phyloP scores from a whole-genome alignment of 1,284 basidiomycete genomes.

The Cryptococcus sp. region DNA sequence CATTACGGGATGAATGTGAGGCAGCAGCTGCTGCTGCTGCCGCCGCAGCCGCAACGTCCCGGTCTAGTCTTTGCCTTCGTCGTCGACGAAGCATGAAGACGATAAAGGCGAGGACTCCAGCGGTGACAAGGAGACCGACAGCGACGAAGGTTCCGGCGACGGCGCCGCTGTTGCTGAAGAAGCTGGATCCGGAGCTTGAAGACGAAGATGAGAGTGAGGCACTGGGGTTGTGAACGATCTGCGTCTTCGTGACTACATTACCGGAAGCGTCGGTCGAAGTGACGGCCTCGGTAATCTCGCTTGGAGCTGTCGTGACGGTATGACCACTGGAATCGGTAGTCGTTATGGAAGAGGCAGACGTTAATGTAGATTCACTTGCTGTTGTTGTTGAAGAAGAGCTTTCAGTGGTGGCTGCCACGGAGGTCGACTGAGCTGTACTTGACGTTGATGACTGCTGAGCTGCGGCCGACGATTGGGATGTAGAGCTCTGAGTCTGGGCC shows the following conservation, averaged over 20 bases:
- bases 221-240: slow-evolving; percentile 41
- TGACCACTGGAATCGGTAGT: slow-evolving; percentile 17
- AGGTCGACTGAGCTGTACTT: slow-evolving; percentile 3
- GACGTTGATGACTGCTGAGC: slow-evolving; percentile 5
- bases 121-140: slow-evolving; percentile 50
- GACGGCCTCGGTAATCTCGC: slow-evolving; percentile 29
- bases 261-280: slow-evolving; percentile 25
- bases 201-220: slow-evolving; percentile 22
- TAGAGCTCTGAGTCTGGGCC: background rate
- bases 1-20: slow-evolving; percentile 37
- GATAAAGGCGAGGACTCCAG: slow-evolving; percentile 46
- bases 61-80: slow-evolving; percentile 50
- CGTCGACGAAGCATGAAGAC: slow-evolving; percentile 51
- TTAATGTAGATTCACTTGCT: slow-evolving; percentile 2
- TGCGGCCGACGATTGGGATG: background rate
- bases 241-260: slow-evolving; percentile 44
- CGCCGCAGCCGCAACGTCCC: slow-evolving; percentile 55
- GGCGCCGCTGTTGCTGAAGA: slow-evolving; percentile 54
- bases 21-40: slow-evolving; percentile 51
- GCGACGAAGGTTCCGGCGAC: slow-evolving; percentile 55
- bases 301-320: slow-evolving; percentile 22
- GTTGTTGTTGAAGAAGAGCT: slow-evolving; percentile 9
- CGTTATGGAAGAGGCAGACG: slow-evolving; percentile 13
- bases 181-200: slow-evolving; percentile 28
- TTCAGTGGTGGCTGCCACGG: background rate